Evolutionary conservation across 83 land plant genomes (phyloP).

Genomic region (Picea abies): DNA sequence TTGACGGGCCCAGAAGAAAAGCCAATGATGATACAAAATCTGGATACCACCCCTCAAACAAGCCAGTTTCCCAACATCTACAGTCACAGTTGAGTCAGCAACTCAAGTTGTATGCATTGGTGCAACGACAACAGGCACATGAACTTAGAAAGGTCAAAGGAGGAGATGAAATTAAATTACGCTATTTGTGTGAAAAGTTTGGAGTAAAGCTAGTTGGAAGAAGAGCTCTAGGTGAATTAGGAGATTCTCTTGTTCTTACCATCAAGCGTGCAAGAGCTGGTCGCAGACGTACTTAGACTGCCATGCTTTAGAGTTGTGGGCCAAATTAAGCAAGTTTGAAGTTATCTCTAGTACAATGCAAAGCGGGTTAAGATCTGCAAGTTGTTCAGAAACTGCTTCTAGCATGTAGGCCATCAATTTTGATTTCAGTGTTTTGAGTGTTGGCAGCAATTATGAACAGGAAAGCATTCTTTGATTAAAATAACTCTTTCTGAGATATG

Average conservation of each 20-base stretch:
- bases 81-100: conserved; percentile 8
- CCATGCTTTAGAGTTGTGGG: too few species aligned
- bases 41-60: neutral
- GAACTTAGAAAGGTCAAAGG: conserved; percentile 53
- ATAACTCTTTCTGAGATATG: too few species aligned
- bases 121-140: conserved; percentile 69
- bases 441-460: too few species aligned
- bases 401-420: too few species aligned
- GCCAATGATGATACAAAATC: neutral
- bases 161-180: conserved; percentile 50
- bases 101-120: conserved; percentile 64
- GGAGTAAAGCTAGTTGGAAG: conserved; percentile 77
- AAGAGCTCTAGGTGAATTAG: conserved; percentile 47
- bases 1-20: conserved; percentile 29
- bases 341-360: too few species aligned
- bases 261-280: conserved; percentile 37
- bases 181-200: conserved; percentile 39
- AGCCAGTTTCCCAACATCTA: neutral
- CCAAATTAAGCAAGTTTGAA: too few species aligned
- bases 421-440: too few species aligned
- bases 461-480: too few species aligned
- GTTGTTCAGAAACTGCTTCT: too few species aligned
- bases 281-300: neutral
- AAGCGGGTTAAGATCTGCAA: too few species aligned
- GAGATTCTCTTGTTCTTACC: conserved; percentile 43